These are phyloP conservation scores for Fusarium sacchari DNA, from an alignment of 2,329 filamentous ascomycete genomes.

Conservation along the genomic window DNA sequence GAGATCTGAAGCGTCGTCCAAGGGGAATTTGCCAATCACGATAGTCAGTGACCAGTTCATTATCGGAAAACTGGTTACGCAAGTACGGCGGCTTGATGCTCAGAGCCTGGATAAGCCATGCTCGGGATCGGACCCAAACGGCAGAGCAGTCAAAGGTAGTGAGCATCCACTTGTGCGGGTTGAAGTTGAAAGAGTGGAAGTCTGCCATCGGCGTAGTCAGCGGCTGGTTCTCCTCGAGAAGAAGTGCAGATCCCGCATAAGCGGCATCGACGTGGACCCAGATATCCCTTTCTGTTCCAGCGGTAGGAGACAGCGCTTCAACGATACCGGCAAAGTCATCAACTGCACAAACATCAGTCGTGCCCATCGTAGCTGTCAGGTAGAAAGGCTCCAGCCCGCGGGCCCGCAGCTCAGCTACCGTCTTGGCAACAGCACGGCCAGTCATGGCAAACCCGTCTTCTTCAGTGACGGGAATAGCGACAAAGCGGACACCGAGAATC, in stretches of 20 bases:
- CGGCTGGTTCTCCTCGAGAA: conserved; percentile 83
- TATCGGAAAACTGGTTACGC: conserved; percentile 80
- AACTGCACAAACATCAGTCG: conserved; percentile 87
- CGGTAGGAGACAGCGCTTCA: conserved; percentile 50
- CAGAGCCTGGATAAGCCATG: conserved; percentile 80
- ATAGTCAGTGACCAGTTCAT: conserved; percentile 90
- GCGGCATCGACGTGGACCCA: conserved; percentile 97
- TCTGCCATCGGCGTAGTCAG: conserved; percentile 60
- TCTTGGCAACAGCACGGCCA: conserved; percentile 68
- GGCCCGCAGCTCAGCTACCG: conserved; percentile 60
- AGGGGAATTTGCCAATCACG: conserved; percentile 97
- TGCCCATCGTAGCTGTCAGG: conserved; percentile 86
- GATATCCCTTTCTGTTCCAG: conserved; percentile 59
- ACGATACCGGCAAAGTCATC: conserved; percentile 82
- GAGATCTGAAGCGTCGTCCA: conserved; percentile 83
- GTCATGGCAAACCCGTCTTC: conserved; percentile 77
- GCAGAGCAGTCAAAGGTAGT: conserved; percentile 91
- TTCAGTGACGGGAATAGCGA: conserved; percentile 70
- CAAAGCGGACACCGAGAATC: conserved; percentile 84
- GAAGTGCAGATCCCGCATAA: conserved; percentile 86
- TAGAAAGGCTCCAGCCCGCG: conserved; percentile 86
- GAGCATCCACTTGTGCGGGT: conserved; percentile 98
- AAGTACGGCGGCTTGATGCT: conserved; percentile 85
- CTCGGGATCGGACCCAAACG: conserved; percentile 79
- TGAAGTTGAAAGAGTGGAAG: conserved; percentile 92